Conservation (phyloP, 176 grass and related monocot species). For the Triticum dicoccoides region DNA sequence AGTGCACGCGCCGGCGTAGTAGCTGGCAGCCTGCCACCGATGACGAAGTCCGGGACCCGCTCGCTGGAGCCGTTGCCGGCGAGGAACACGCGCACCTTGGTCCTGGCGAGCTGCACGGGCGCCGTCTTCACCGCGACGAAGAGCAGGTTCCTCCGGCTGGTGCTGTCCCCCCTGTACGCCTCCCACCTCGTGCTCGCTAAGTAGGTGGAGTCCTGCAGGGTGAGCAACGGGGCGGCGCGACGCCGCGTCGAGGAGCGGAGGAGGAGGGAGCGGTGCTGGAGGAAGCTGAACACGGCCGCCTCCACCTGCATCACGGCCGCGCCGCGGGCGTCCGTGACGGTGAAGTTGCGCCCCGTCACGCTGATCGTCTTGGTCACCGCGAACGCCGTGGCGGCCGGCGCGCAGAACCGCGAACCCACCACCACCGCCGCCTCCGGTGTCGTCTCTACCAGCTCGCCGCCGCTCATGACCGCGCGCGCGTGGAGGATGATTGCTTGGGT, state of each 20-base stretch:
- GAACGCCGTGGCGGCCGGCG: conserved; percentile 32
- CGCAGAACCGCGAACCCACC: conserved; percentile 46
- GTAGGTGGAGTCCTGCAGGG: conserved; percentile 31
- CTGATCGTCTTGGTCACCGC: conserved; percentile 48
- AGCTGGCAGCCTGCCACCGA: conserved; percentile 47
- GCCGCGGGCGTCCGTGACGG: conserved; percentile 42
- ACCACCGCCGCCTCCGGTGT: background rate
- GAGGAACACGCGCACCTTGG: conserved; percentile 47
- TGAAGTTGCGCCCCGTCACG: conserved; percentile 36
- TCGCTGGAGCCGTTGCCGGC: conserved; percentile 27
- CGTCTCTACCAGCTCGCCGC: background rate
- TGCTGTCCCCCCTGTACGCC: conserved; percentile 53
- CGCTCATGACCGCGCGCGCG: background rate
- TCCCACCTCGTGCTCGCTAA: conserved; percentile 20
- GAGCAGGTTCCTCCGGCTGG: conserved; percentile 30
- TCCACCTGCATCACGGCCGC: conserved; percentile 45
- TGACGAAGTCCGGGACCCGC: conserved; percentile 36
- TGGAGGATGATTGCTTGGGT: background rate
- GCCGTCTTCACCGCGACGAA: conserved; percentile 31
- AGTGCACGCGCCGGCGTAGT: conserved; percentile 21
- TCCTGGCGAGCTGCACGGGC: conserved; percentile 25
- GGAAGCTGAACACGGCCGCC: conserved; percentile 38
- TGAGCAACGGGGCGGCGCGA: conserved; percentile 39
- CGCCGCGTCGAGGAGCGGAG: conserved; percentile 23
- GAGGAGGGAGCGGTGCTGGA: conserved; percentile 24